Conservation (phyloP, 768 basidiomycete species). For the Pisolithus microcarpus region DNA sequence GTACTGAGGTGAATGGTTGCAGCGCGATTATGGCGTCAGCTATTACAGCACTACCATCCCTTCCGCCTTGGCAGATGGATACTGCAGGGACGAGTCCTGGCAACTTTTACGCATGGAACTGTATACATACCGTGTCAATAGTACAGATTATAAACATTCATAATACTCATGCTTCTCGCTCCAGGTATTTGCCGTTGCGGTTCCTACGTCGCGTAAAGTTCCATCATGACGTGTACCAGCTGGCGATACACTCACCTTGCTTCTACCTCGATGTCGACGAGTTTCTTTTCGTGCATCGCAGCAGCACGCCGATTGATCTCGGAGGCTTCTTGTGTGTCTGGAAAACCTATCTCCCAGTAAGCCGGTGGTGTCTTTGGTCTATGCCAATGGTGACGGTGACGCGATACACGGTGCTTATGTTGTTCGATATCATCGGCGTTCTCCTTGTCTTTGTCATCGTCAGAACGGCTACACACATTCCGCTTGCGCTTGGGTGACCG, state of each 20-base stretch:
- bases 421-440: conserved; percentile 31
- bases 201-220: conserved; percentile 11
- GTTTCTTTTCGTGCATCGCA: conserved; percentile 66
- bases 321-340: conserved; percentile 71
- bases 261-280: conserved; percentile 50
- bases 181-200: conserved; percentile 21
- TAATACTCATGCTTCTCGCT: conserved; percentile 11
- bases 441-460: conserved; percentile 20
- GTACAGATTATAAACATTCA: conserved; percentile 6
- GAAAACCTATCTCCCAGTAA: conserved; percentile 90
- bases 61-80: conserved; percentile 44
- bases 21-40: conserved; percentile 45
- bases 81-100: conserved; percentile 41
- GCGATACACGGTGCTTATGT: conserved; percentile 67
- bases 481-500: conserved; percentile 43
- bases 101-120: conserved; percentile 36
- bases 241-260: conserved; percentile 37
- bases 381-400: conserved; percentile 67
- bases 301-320: conserved; percentile 69
- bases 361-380: conserved; percentile 72
- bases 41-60: conserved; percentile 53
- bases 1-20: conserved; percentile 1
- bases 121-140: conserved; percentile 4
- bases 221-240: neutral
- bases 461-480: neutral